Conservation (phyloP, 208 protist species). For the Leishmania turanica region DNA sequence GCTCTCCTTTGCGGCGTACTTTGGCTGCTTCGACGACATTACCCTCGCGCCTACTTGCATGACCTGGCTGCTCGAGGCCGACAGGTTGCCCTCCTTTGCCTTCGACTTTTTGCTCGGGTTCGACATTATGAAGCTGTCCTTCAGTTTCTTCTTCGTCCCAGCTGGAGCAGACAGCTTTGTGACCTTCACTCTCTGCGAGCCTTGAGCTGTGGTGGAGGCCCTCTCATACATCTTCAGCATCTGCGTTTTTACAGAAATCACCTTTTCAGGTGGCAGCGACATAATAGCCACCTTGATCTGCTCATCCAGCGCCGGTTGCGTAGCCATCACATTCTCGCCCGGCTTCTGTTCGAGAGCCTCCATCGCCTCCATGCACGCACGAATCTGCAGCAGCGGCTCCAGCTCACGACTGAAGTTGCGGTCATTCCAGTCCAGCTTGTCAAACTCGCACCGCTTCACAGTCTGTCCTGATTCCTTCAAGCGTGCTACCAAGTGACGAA, state of each 20-base stretch:
- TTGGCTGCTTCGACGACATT: slow-evolving; percentile 20
- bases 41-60: slow-evolving; percentile 15
- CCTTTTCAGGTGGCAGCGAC: slow-evolving; percentile 37
- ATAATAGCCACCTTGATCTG: slow-evolving; percentile 50
- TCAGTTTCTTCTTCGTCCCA: slow-evolving; percentile 31
- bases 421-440: slow-evolving; percentile 58
- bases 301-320: not conserved
- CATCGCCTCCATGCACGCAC: slow-evolving; percentile 63
- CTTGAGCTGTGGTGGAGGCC: not conserved
- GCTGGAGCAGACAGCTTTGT: slow-evolving; percentile 32
- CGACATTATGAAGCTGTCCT: slow-evolving; percentile 25
- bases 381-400: slow-evolving; percentile 41
- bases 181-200: slow-evolving; percentile 8
- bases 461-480: slow-evolving; percentile 28
- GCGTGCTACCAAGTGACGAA: slow-evolving; percentile 40
- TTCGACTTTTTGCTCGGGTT: not conserved
- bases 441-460: slow-evolving; percentile 34
- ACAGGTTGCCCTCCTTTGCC: slow-evolving; percentile 23
- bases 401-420: slow-evolving; percentile 55
- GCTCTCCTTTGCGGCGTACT: slow-evolving; percentile 36
- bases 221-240: slow-evolving; percentile 27
- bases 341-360: slow-evolving; percentile 26
- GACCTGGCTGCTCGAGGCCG: slow-evolving; percentile 31
- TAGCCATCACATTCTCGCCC: not conserved
- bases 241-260: slow-evolving; percentile 30